Percentiles rank a stretch among this genome's conserved stretches.
Conservation (phyloP, 768 basidiomycete genomes). For the Podaxis sp. region DNA sequence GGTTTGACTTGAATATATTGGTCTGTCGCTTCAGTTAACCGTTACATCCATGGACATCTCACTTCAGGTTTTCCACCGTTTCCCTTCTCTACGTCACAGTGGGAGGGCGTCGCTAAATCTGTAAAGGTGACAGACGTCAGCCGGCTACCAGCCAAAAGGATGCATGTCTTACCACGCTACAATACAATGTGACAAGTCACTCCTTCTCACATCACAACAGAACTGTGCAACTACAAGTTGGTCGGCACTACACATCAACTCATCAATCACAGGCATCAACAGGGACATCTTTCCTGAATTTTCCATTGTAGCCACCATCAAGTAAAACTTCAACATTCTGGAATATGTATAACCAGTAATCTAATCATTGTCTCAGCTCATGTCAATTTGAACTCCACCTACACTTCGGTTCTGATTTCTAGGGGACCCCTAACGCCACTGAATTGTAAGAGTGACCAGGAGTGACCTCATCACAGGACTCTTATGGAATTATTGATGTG, state of each 20-base stretch:
- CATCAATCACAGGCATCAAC: not conserved
- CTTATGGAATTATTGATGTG: too few species aligned
- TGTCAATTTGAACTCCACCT: too few species aligned
- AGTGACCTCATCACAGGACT: too few species aligned
- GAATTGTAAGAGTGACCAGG: too few species aligned
- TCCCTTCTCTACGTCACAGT: not conserved
- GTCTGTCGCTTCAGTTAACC: not conserved
- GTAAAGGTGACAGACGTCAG: not conserved
- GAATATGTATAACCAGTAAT: not conserved
- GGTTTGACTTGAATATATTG: not conserved
- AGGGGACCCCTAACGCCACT: too few species aligned
- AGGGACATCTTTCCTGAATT: not conserved
- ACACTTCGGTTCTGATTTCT: too few species aligned
- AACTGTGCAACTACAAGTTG: not conserved
- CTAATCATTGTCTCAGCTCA: too few species aligned
- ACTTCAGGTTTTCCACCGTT: not conserved
- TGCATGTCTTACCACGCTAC: not conserved
- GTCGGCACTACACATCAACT: not conserved
- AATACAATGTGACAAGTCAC: not conserved
- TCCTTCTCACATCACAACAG: not conserved
- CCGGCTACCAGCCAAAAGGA: not conserved
- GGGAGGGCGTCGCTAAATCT: not conserved
- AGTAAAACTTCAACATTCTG: not conserved
- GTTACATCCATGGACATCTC: not conserved
- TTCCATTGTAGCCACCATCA: not conserved